Conservation (phyloP, 768 basidiomycete genomes). For the Cantharellus cinnabarinus region DNA sequence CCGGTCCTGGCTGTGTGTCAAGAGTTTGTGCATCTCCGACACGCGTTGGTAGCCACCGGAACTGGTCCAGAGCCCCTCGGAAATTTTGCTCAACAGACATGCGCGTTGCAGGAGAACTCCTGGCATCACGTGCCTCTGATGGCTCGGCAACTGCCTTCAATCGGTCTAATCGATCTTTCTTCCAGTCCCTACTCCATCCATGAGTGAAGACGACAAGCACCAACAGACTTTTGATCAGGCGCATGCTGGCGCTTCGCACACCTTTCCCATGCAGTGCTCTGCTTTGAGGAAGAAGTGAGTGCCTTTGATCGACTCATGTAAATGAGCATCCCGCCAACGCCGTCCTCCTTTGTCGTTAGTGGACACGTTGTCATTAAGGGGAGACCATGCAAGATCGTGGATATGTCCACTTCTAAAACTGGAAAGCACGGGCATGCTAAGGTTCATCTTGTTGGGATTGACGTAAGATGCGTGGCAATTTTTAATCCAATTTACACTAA, state of each 20-base stretch:
- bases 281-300: slow-evolving; percentile 43
- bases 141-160: neutral
- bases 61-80: slow-evolving; percentile 56
- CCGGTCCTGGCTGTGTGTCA: slow-evolving; percentile 19
- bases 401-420: slow-evolving; percentile 99
- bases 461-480: slow-evolving; percentile 38
- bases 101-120: neutral
- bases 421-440: slow-evolving; percentile 99
- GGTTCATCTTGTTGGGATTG: slow-evolving; percentile 91
- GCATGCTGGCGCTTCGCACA: slow-evolving; percentile 16
- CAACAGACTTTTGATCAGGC: slow-evolving; percentile 76
- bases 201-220: slow-evolving; percentile 57
- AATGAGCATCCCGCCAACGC: neutral
- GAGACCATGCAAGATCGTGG: slow-evolving; percentile 95
- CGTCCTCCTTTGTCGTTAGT: neutral
- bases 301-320: neutral
- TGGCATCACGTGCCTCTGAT: neutral
- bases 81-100: slow-evolving; percentile 38
- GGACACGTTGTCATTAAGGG: slow-evolving; percentile 82
- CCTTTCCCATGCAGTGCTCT: slow-evolving; percentile 47
- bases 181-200: neutral
- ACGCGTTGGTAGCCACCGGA: slow-evolving; percentile 65
- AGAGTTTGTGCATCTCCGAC: slow-evolving; percentile 34
- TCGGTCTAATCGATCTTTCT: slow-evolving; percentile 7
- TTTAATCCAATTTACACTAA: neutral